A percentile compares a stretch with the other conserved stretches of the same genome.
These are phyloP conservation scores for Sporisorium iseilematis-ciliati DNA, from an alignment of 1,284 basidiomycete genomes.

Conservation along the genomic window DNA sequence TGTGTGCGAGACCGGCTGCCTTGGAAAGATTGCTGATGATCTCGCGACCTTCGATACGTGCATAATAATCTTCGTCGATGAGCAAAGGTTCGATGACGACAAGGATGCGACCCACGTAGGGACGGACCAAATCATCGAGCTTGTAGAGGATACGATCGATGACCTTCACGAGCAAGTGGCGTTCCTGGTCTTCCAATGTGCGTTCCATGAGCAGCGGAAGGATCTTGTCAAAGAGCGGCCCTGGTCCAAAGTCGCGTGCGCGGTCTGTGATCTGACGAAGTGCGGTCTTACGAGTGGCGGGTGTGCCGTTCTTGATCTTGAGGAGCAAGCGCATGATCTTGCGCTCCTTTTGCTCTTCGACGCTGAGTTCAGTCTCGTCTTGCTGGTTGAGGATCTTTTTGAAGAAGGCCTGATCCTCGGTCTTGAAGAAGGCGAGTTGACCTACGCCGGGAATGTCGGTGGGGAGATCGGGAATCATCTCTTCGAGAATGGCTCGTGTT, in stretches of 20 bases:
- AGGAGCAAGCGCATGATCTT: slow-evolving; percentile 99
- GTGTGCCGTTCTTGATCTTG: slow-evolving; percentile 99
- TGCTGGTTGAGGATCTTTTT: slow-evolving; percentile 95
- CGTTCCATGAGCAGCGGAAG: slow-evolving; percentile 98
- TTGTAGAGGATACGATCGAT: slow-evolving; percentile 99
- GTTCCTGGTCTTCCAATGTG: slow-evolving; percentile 97
- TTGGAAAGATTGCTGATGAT: slow-evolving; percentile 99
- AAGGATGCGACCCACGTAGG: slow-evolving; percentile 99
- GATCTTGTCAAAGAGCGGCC: slow-evolving; percentile 99
- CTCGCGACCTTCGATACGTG: slow-evolving; percentile 97
- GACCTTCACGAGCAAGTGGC: slow-evolving; percentile 98
- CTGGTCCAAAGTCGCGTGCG: slow-evolving; percentile 96
- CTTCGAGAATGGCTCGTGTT: slow-evolving; percentile 85
- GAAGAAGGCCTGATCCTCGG: slow-evolving; percentile 97
- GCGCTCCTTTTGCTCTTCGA: slow-evolving; percentile 99
- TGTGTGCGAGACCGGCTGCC: slow-evolving; percentile 97
- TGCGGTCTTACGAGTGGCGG: slow-evolving; percentile 96
- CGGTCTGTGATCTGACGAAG: slow-evolving; percentile 99
- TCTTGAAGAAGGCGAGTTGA: slow-evolving; percentile 96
- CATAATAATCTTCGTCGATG: slow-evolving; percentile 99
- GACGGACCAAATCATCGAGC: slow-evolving; percentile 96
- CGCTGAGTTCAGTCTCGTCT: slow-evolving; percentile 82
- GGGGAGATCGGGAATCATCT: slow-evolving; percentile 89
- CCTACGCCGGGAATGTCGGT: slow-evolving; percentile 99
- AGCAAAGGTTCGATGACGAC: slow-evolving; percentile 99